These are phyloP conservation scores for Acephala macrosclerotiorum DNA, from an alignment of 2,329 filamentous ascomycete genomes.

Conservation along the genomic window DNA sequence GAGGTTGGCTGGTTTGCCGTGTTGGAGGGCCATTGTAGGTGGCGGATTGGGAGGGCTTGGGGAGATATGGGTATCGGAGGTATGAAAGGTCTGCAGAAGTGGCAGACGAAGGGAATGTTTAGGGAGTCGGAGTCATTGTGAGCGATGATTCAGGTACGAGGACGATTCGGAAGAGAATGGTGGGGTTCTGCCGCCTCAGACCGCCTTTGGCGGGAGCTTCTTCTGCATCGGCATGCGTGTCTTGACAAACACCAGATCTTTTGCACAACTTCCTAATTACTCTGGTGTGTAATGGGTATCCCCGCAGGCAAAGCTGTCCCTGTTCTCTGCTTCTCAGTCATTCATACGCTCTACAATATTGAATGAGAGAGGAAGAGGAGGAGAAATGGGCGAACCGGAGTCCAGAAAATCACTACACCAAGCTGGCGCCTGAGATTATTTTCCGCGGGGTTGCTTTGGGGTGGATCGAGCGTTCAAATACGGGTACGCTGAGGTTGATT, in stretches of 20 bases:
- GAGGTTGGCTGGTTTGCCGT: slow-evolving; percentile 73
- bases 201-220: slow-evolving; percentile 4
- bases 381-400: too few species aligned
- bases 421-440: not conserved
- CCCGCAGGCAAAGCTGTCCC: too few species aligned
- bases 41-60: not conserved
- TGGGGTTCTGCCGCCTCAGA: slow-evolving; percentile 1
- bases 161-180: not conserved
- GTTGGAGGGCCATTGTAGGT: slow-evolving; percentile 43
- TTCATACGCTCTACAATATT: too few species aligned
- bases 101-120: not conserved
- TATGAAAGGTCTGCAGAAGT: not conserved
- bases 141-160: not conserved
- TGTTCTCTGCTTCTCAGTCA: too few species aligned
- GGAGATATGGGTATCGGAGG: not conserved
- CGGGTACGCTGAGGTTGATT: not conserved
- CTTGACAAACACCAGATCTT: too few species aligned
- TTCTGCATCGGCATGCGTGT: too few species aligned
- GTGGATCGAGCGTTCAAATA: not conserved
- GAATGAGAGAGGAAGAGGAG: too few species aligned
- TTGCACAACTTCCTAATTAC: too few species aligned
- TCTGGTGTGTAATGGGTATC: too few species aligned
- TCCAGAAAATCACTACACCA: too few species aligned
- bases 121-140: not conserved
- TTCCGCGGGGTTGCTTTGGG: slow-evolving; percentile 6